phyloP scores from a whole-genome alignment of 495 filamentous ascomycete species.

The Evernia prunastri region DNA sequence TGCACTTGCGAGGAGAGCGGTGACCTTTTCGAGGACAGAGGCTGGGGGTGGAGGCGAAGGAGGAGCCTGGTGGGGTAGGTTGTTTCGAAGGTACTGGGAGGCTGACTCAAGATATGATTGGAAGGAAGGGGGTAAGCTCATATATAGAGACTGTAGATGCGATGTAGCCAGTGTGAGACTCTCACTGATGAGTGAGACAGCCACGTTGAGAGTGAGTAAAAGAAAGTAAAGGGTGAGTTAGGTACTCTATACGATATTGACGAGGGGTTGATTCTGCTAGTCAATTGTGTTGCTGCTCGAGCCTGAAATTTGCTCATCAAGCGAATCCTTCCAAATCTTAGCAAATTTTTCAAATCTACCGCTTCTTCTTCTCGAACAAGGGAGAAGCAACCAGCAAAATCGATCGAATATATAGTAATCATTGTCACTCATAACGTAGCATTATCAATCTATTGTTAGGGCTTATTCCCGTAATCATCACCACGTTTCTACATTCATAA shows the following conservation, averaged over 20 bases:
- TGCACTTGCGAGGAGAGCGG: conserved; percentile 9
- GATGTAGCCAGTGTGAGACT: conserved; percentile 34
- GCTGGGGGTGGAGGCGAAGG: conserved; percentile 27
- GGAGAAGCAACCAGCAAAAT: not conserved
- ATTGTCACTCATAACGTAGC: too few species aligned
- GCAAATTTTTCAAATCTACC: not conserved
- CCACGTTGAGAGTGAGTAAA: conserved; percentile 41
- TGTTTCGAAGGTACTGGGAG: conserved; percentile 33
- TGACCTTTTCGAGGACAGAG: conserved; percentile 3
- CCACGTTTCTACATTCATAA: not conserved
- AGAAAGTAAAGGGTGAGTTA: too few species aligned
- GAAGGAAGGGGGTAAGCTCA: conserved; percentile 46
- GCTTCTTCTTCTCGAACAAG: not conserved
- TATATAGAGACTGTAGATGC: conserved; percentile 47
- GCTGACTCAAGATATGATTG: conserved; percentile 35
- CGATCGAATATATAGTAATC: too few species aligned
- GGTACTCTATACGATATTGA: too few species aligned
- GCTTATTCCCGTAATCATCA: not conserved
- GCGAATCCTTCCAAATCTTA: conserved; percentile 10
- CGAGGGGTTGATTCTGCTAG: not conserved
- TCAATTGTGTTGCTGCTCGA: not conserved
- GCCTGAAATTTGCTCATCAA: conserved; percentile 8
- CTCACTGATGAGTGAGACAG: conserved; percentile 45
- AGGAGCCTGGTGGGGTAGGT: conserved; percentile 38
- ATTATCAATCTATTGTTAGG: not conserved